Conservation (phyloP, 2,329 filamentous ascomycete species). For the Ophiocordyceps sinensis region DNA sequence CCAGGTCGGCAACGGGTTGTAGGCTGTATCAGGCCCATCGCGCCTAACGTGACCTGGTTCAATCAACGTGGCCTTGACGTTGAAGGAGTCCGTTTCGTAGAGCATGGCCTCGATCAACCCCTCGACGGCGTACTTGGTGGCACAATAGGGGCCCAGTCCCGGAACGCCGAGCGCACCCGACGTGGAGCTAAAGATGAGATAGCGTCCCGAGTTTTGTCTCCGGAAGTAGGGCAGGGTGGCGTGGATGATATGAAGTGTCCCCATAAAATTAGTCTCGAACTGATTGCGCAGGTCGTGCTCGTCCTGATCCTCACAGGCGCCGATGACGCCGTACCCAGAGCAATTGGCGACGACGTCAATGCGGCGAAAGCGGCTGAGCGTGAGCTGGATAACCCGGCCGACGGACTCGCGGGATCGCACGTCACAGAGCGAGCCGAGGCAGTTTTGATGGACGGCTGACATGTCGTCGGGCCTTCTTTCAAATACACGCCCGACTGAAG, state of each 20-base stretch:
- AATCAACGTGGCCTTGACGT: constrained; percentile 86
- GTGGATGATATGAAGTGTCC: constrained; percentile 86
- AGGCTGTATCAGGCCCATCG: constrained; percentile 54
- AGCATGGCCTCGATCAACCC: constrained; percentile 92
- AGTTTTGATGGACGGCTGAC: constrained; percentile 56
- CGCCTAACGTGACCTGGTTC: constrained; percentile 79
- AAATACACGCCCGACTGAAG: constrained; percentile 70
- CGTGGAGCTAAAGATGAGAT: constrained; percentile 89
- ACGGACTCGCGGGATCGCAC: constrained; percentile 74
- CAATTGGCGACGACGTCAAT: constrained; percentile 89
- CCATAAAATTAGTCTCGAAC: constrained; percentile 97
- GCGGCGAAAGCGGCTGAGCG: constrained; percentile 61
- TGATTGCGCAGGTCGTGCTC: constrained; percentile 89
- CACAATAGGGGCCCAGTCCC: constrained; percentile 85
- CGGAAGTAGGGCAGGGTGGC: constrained; percentile 79
- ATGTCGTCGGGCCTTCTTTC: constrained; percentile 63
- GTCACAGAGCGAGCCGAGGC: constrained; percentile 75
- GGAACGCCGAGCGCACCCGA: constrained; percentile 87
- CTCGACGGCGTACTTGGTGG: constrained; percentile 93
- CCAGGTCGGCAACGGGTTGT: constrained; percentile 58
- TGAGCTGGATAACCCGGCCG: constrained; percentile 50
- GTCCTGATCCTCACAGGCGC: constrained; percentile 91
- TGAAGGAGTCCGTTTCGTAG: constrained; percentile 84
- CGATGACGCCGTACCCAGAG: constrained; percentile 90
- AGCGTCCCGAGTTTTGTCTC: constrained; percentile 59